Base-by-base conservation (phyloP, 805 yeast species). In the Kodamaea fukazawae region DNA sequence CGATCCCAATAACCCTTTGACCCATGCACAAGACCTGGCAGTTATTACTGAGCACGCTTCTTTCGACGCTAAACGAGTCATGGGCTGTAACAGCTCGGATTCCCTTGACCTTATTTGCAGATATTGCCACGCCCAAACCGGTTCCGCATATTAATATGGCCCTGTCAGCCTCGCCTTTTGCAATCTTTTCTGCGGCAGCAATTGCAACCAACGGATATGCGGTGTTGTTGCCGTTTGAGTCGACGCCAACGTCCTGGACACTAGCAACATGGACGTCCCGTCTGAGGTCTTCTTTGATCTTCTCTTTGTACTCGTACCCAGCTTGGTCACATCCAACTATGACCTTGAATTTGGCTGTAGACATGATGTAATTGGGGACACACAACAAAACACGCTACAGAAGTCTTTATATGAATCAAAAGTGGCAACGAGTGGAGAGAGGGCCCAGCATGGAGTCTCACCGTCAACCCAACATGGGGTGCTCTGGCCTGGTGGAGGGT, bases 11-110 rank as follows among this genome's bases (percentile, higher is more conserved):
- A 6, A 71, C 75, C 43, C 76, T 56, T 49, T 71, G 68, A 1
- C 76, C 76, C 73, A 71, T 67, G 45, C 76, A 71, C 35, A 71
- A 56, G 13, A 71, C 58, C 43, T 71, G 76, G 41, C 71, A 63
- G 47, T 71, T 58, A 48, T 71, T 71, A 14, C 70, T 60, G 14
- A 68, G 56, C 20, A 71, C 68, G 25, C 69, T 60, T 40, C 76
- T 55, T 49, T 71, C 76, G 14, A 71, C 75, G 29, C 70, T 60
- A 55, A 70, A 70, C 4, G 70, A 61, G 47, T 71, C 76, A 42
- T 70, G 75, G 3, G 75, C 76, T 15, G 76, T 71, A 7, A 66
- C 75, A 1, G 76, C 76, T 33, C 76, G 54, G 39, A 71, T 69
- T 8, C 75, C 75, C 2, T 58, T 49, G 14, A 71, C 76, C 47